A percentile compares a stretch with the other conserved stretches of the same genome.
Conservation (phyloP, 768 basidiomycete genomes). For the Neoboletus magnificus region DNA sequence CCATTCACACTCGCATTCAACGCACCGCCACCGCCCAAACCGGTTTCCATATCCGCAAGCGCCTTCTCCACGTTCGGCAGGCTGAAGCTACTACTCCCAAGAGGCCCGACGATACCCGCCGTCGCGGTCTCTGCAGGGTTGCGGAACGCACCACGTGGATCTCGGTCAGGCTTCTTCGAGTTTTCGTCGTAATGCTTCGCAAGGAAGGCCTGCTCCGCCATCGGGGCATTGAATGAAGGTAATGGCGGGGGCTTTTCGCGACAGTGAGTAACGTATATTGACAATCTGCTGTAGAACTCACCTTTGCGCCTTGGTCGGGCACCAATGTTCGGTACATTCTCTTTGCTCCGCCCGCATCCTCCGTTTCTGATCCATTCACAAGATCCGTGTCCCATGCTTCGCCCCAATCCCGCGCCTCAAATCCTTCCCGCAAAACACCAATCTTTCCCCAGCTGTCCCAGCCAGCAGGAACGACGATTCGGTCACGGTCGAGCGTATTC, state of each 20-base stretch:
- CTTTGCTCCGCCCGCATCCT: slow-evolving; percentile 53
- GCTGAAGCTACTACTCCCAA: slow-evolving; percentile 82
- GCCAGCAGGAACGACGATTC: slow-evolving; percentile 87
- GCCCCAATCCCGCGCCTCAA: slow-evolving; percentile 78
- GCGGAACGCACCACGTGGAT: slow-evolving; percentile 85
- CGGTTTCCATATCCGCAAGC: slow-evolving; percentile 82
- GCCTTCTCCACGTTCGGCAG: slow-evolving; percentile 88
- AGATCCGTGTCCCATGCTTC: slow-evolving; percentile 79
- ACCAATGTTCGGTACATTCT: slow-evolving; percentile 69
- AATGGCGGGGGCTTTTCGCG: slow-evolving; percentile 53
- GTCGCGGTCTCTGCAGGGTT: slow-evolving; percentile 62
- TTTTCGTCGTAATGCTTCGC: slow-evolving; percentile 90
- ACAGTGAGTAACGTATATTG: neutral
- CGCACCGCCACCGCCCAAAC: slow-evolving; percentile 34
- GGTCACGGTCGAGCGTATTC: slow-evolving; percentile 91
- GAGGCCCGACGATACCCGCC: slow-evolving; percentile 84
- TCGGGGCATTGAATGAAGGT: slow-evolving; percentile 76
- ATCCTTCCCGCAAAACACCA: slow-evolving; percentile 82
- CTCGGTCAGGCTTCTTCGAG: slow-evolving; percentile 83
- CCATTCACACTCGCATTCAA: slow-evolving; percentile 34
- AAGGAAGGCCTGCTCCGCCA: slow-evolving; percentile 88
- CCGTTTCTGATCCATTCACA: slow-evolving; percentile 39
- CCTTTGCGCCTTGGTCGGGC: slow-evolving; percentile 72
- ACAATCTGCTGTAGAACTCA: slow-evolving; percentile 28
- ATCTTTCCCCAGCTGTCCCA: slow-evolving; percentile 99